Conservation (phyloP, 345 rosid genomes). For the Camelina laxa region DNA sequence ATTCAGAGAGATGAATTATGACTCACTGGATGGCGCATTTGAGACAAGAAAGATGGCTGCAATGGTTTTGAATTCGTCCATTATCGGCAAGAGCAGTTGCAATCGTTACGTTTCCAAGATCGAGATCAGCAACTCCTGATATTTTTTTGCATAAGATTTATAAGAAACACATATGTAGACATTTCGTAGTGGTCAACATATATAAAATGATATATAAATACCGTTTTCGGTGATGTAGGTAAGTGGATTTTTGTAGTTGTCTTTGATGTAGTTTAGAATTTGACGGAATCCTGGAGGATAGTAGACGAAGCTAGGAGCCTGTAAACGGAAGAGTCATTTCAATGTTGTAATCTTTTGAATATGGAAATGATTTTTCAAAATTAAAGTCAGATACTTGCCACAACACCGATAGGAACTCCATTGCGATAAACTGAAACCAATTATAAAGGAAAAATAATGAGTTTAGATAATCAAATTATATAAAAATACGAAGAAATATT, state of each 20-base stretch:
- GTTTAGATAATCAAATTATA: background rate
- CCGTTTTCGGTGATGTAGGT: slow-evolving; percentile 44
- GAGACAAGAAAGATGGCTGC: slow-evolving; percentile 42
- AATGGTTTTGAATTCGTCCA: slow-evolving; percentile 30
- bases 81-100: slow-evolving; percentile 33
- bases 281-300: slow-evolving; percentile 37
- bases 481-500: background rate
- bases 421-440: slow-evolving; percentile 9
- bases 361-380: too few relatives aligned
- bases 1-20: too few relatives aligned
- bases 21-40: slow-evolving; percentile 33
- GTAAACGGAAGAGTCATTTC: background rate
- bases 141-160: too few relatives aligned
- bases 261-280: slow-evolving; percentile 34
- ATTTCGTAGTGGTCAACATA: background rate
- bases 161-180: background rate
- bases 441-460: background rate
- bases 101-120: slow-evolving; percentile 22
- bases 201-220: background rate
- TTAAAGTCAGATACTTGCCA: background rate
- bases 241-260: slow-evolving; percentile 32
- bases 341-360: background rate
- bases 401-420: slow-evolving; percentile 35
- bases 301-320: slow-evolving; percentile 29
- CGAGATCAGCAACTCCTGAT: slow-evolving; percentile 37